Conservation (phyloP, 1,284 basidiomycete genomes). For the Rhodotorula sp. region DNA sequence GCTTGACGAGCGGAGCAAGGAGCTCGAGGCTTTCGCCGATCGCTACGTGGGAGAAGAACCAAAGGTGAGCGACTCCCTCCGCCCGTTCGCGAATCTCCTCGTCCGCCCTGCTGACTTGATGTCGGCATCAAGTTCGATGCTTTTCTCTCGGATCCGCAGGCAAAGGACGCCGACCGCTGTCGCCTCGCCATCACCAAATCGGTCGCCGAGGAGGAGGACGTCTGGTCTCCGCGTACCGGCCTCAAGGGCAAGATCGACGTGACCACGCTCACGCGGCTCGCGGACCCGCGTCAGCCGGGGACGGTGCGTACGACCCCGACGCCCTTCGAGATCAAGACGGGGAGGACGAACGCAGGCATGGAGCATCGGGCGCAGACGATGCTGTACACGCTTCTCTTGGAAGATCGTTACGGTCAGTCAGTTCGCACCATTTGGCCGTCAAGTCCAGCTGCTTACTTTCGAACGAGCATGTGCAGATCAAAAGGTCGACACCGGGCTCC, state of each 20-base stretch:
- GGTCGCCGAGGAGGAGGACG: conserved; percentile 92
- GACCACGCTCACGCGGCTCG: conserved; percentile 67
- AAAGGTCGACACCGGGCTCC: conserved; percentile 66
- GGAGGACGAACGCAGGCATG: conserved; percentile 70
- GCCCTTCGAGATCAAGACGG: conserved; percentile 97
- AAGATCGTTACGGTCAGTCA: conserved; percentile 75
- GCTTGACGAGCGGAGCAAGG: conserved; percentile 44
- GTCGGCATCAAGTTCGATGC: conserved; percentile 58
- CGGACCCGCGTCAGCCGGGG: conserved; percentile 35
- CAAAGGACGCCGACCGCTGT: conserved; percentile 54
- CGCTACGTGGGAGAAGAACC: conserved; percentile 25
- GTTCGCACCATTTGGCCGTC: not conserved
- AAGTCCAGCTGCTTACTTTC: not conserved
- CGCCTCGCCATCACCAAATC: conserved; percentile 70
- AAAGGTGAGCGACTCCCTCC: conserved; percentile 12
- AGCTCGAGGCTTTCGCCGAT: conserved; percentile 27
- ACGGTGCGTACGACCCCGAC: conserved; percentile 52
- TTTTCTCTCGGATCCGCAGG: conserved; percentile 64
- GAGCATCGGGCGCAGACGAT: conserved; percentile 98
- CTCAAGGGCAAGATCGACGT: conserved; percentile 96
- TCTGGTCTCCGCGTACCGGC: conserved; percentile 93
- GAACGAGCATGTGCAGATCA: conserved; percentile 49
- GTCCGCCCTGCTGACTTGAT: not conserved
- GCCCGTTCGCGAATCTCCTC: not conserved
- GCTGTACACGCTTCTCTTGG: conserved; percentile 89